Conservation (phyloP, 257 asterid species). For the Solanum habrochaites region DNA sequence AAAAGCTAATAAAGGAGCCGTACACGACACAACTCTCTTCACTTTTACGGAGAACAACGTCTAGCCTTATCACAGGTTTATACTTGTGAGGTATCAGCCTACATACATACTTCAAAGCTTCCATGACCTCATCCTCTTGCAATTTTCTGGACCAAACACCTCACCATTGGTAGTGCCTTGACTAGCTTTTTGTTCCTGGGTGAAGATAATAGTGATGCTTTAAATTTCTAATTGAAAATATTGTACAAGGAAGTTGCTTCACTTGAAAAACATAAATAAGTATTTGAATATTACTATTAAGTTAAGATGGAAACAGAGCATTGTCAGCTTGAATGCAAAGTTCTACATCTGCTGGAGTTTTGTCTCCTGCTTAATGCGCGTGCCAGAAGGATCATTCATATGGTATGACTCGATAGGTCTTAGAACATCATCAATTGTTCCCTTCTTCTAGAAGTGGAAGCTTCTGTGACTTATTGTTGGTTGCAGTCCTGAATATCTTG, state of each 20-base stretch:
- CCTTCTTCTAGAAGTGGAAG: too few relatives aligned
- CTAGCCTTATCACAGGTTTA: conserved; percentile 78
- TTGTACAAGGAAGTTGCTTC: not conserved
- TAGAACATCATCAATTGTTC: too few relatives aligned
- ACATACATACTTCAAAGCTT: conserved; percentile 27
- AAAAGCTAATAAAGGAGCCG: not conserved
- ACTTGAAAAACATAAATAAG: not conserved
- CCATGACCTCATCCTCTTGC: not conserved
- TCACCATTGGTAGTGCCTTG: not conserved
- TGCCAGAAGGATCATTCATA: too few relatives aligned
- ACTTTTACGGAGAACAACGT: conserved; percentile 60
- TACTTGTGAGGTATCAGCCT: conserved; percentile 62
- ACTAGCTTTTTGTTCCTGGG: not conserved
- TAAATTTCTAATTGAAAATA: not conserved
- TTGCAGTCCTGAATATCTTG: not conserved
- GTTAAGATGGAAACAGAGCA: not conserved
- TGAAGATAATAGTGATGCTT: not conserved
- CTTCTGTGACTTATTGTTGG: too few relatives aligned
- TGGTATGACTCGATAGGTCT: too few relatives aligned
- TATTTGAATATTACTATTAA: not conserved
- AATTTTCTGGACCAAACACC: not conserved
- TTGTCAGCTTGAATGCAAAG: too few relatives aligned
- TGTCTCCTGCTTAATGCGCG: too few relatives aligned
- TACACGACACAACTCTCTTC: conserved; percentile 34
- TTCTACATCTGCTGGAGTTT: too few relatives aligned